Percentiles rank a stretch among this genome's conserved stretches.
Conservation (phyloP, 345 rosid genomes). For the Euclidium syriacum region DNA sequence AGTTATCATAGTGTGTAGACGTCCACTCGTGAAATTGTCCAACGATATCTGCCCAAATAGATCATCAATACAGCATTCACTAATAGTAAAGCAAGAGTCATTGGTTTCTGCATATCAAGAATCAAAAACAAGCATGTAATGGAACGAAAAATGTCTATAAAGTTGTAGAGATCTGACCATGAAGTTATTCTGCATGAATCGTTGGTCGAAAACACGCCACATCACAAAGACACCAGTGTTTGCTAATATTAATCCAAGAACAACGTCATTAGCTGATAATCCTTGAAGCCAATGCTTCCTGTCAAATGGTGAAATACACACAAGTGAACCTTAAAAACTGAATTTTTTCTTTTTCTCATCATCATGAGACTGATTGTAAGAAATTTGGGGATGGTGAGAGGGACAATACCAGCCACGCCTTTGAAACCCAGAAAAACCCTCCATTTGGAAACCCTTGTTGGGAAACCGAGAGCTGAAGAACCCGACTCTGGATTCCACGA, state of each 20-base stretch:
- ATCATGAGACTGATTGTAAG: background rate
- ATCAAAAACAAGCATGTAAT: background rate
- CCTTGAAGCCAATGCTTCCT: constrained; percentile 64
- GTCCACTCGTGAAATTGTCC: constrained; percentile 64
- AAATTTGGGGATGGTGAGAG: background rate
- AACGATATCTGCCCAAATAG: constrained; percentile 65
- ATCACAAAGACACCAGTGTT: constrained; percentile 64
- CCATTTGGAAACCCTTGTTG: constrained; percentile 28
- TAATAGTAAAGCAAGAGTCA: background rate
- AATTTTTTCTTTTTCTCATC: background rate
- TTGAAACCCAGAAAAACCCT: constrained; percentile 21
- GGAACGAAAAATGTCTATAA: background rate
- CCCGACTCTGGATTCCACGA: constrained; percentile 33
- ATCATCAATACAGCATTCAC: background rate
- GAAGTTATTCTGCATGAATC: constrained; percentile 70
- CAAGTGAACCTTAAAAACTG: background rate
- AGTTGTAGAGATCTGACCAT: constrained; percentile 49
- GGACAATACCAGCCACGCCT: constrained; percentile 39
- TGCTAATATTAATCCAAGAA: constrained; percentile 59
- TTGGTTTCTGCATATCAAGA: background rate
- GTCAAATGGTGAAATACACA: constrained; percentile 21
- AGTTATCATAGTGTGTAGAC: constrained; percentile 62
- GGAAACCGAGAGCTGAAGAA: constrained; percentile 28
- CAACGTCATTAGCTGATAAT: constrained; percentile 38
- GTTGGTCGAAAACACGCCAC: constrained; percentile 56